phyloP scores from a whole-genome alignment of 2,329 filamentous ascomycete species.

The Paracoccidioides brasiliensis region DNA sequence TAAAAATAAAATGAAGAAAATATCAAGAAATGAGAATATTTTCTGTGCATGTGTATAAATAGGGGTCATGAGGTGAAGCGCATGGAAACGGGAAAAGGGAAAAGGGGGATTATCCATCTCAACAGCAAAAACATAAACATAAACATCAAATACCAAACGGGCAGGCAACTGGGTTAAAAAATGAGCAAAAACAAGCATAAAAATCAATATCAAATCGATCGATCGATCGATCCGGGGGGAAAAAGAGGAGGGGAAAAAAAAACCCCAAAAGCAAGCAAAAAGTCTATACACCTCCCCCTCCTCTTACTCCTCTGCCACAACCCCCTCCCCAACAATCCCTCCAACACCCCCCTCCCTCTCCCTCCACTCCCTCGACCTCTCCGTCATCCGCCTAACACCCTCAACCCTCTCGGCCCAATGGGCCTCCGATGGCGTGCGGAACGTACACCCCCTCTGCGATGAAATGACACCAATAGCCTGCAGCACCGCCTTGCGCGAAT shows the following conservation, averaged over 20 bases:
- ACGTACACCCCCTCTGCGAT: slow-evolving; percentile 86
- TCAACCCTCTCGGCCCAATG: slow-evolving; percentile 75
- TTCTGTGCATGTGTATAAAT: too few species aligned
- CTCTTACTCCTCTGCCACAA: slow-evolving; percentile 40
- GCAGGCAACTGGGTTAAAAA: not conserved
- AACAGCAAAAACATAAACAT: not conserved
- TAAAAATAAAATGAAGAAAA: not conserved
- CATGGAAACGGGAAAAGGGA: too few species aligned
- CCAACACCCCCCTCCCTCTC: slow-evolving; percentile 62
- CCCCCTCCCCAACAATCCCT: slow-evolving; percentile 52
- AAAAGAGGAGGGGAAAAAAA: slow-evolving; percentile 1
- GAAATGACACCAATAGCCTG: slow-evolving; percentile 96
- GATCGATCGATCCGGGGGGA: not conserved
- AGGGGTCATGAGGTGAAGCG: too few species aligned
- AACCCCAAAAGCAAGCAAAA: not conserved
- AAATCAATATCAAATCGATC: too few species aligned
- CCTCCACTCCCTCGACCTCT: slow-evolving; percentile 81
- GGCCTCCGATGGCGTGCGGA: slow-evolving; percentile 75
- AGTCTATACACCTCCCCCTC: not conserved
- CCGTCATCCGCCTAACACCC: slow-evolving; percentile 69
- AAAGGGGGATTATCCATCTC: too few species aligned
- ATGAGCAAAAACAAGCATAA: not conserved
- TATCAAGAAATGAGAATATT: not conserved
- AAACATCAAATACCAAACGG: not conserved
- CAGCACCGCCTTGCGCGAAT: slow-evolving; percentile 87